Evolutionary conservation across 768 basidiomycete genomes (phyloP), one percentile per base, ranked within the genome.

Genomic region (Suillus paluster): DNA sequence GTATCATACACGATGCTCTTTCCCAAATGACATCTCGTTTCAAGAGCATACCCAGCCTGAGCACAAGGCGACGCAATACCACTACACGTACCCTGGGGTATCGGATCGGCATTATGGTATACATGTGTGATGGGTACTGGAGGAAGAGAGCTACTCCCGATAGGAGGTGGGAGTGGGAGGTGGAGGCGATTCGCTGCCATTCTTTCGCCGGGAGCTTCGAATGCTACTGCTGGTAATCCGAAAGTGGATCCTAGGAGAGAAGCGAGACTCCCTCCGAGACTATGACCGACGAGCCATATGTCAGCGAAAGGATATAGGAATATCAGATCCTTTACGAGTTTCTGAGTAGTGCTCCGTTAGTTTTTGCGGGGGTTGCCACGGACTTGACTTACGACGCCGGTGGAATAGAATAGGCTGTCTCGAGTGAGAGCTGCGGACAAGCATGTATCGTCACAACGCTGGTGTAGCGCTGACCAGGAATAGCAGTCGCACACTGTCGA

Each of bases 321-420:
- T 14, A 76, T 82, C 64, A 88, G 73, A 75, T 86, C 86, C 71
- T 79, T 83, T 74, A 85, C 79, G n/a, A 89, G 75, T 64, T 82
- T 81, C 84, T 82, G 70, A 17, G 11, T 46, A 9, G 11, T 55
- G 39, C 7, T 30, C 33, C 52, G 17, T 60, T 45, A 50, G 14
- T 49, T 44, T 36, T 56, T 46, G 41, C 17, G 25, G 19, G 59
- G 41, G 41, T 3, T 15, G 5, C n/a, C n/a, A 30, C 4, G 9
- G 4, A 14, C 17, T 30, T 54, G 54, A 81, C 90, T 77, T 64
- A 94, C 92, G 50, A 94, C 87, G 30, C 95, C 97, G 41, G 90
- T 80, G 2, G 90, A 89, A 73, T 97, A 97, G 77, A 98, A 98
- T n/a, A 97, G 76, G 67, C 90, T 92, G 62, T 98, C 95, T 72